Evolutionary conservation across 305 asterid genomes (phyloP).

Genomic region (Fraxinus latifolia): DNA sequence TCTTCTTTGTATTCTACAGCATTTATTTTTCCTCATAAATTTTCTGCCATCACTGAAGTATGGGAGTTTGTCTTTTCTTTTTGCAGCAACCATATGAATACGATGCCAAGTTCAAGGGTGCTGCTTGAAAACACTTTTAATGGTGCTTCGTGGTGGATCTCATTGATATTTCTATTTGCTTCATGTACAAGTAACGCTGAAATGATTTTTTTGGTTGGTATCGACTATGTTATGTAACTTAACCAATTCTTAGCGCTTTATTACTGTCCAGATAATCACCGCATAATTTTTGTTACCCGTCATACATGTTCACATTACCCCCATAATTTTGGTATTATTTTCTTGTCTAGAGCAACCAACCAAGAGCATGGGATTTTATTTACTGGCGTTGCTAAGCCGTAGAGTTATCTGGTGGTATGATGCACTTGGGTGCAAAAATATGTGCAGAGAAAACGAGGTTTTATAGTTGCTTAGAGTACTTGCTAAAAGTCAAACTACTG

Average conservation of each 20-base stretch:
- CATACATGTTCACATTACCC: neutral
- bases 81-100: conserved; percentile 96
- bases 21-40: neutral
- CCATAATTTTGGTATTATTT: neutral
- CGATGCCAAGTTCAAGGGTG: conserved; percentile 86
- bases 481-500: neutral
- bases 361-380: neutral
- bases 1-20: neutral
- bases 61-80: neutral
- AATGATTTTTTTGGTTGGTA: neutral
- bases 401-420: neutral
- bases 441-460: neutral
- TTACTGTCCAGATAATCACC: neutral
- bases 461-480: neutral
- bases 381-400: neutral
- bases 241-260: neutral
- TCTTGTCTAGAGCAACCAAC: neutral
- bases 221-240: neutral
- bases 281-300: neutral
- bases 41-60: neutral
- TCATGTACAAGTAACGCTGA: neutral
- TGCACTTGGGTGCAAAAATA: neutral
- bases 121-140: conserved; percentile 37
- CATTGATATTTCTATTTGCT: neutral
- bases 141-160: neutral